Evolutionary conservation across 2,329 filamentous ascomycete species (phyloP), one percentile per base, ranked within the genome.

Genomic region (Epicoccum sorghinum): DNA sequence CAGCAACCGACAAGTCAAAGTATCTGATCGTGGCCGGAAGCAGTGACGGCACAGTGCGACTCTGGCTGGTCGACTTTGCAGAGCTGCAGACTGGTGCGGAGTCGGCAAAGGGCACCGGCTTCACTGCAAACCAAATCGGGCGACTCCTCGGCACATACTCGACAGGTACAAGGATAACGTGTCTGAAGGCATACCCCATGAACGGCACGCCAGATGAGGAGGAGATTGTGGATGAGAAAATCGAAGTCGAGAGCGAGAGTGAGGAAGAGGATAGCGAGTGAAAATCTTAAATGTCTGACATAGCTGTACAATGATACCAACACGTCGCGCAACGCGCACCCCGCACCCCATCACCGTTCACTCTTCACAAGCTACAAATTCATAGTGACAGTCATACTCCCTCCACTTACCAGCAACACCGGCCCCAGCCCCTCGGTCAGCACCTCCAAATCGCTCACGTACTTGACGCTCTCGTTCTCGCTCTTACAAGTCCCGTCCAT

Each of bases 91-190:
- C 42, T 2, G 51, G 46, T 7, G 57, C 39, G 2, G 58, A 56
- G 7, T 47, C 39, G 4, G 59, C 59, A 7, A 52, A 64, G 39
- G 59, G 52, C 18, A 58, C 59, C 37, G 65, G 61, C 4, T 69
- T 69, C 35, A 64, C 67, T 6, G 66, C 72, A 7, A 69, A 61
- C 27, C 82, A 85, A 58, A 74, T 90, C 22, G 92, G 90, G 27
- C 82, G 77, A 60, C 71, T 96, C 50, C 72, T 96, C 39, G 91
- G 88, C 13, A 86, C 84, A 29, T 95, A 95, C 68, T 89, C 93
- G 75, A 96, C 93, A 22, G 87, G 88, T 40, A 93, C 93, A 72
- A 82, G 95, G 52, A 92, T 98, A 62, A 98, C 93, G 33, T 98
- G 95, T 72, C 71, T 98, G 67, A 87, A 86, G 65, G 89, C 89